These are phyloP conservation scores for Phytophthora multivora DNA, from an alignment of 352 stramenopile genomes.

Conservation along the genomic window DNA sequence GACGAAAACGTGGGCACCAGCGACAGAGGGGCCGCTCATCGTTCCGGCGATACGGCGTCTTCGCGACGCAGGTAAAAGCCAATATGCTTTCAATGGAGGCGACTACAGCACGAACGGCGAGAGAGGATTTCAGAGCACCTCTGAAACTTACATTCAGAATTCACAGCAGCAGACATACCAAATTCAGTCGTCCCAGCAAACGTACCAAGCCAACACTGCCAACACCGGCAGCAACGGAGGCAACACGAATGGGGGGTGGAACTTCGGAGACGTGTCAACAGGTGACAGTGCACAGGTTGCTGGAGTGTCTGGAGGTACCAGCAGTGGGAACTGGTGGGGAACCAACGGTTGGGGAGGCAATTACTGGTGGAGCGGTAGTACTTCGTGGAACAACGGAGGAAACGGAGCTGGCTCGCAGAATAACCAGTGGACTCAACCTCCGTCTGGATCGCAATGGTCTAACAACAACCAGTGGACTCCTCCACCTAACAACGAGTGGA, in stretches of 20 bases:
- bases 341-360: constrained; percentile 15
- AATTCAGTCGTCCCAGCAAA: constrained; percentile 8
- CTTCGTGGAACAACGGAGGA: constrained; percentile 11
- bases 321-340: constrained; percentile 25
- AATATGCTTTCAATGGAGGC: constrained; percentile 14
- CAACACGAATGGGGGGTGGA: constrained; percentile 35
- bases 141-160: constrained; percentile 13
- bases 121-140: constrained; percentile 3
- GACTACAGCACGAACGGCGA: constrained; percentile 24
- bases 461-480: constrained; percentile 5
- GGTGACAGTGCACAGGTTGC: constrained; percentile 22
- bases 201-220: constrained; percentile 27
- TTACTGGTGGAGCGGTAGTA: constrained; percentile 5
- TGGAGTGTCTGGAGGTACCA: constrained; percentile 7
- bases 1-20: constrained; percentile 4
- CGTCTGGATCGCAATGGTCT: too few relatives aligned
- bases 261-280: constrained; percentile 32
- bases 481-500: constrained; percentile 9
- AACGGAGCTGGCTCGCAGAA: constrained; percentile 8
- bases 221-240: constrained; percentile 23
- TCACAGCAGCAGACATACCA: constrained; percentile 16
- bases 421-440: constrained; percentile 10
- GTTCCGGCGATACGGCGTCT: constrained; percentile 15
- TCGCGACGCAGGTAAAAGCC: constrained; percentile 17
- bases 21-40: constrained; percentile 6